phyloP scores from a whole-genome alignment of 176 grass and related monocot genomes.

The Sorghum bicolor region DNA sequence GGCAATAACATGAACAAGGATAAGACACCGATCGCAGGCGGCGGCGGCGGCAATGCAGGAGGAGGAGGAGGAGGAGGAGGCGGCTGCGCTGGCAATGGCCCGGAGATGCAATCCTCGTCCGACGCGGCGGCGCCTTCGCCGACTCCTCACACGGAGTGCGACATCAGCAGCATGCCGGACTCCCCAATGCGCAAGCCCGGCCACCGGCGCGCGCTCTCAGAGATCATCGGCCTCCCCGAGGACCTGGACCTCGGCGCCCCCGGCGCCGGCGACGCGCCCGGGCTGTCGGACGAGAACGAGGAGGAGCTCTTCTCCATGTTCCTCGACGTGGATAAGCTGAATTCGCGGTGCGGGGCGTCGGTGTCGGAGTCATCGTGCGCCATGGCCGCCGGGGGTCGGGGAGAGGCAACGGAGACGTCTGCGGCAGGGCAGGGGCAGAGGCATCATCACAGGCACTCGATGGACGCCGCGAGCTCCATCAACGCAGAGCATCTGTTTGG shows the following conservation, averaged over 20 bases:
- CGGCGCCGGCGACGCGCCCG: conserved; percentile 37
- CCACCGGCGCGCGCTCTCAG: conserved; percentile 72
- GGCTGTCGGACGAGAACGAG: conserved; percentile 59
- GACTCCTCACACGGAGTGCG: conserved; percentile 9
- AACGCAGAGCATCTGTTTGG: conserved; percentile 49
- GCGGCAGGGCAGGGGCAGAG: conserved; percentile 25
- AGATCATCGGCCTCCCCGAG: conserved; percentile 64
- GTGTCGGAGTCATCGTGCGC: conserved; percentile 35
- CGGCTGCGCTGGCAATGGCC: neutral
- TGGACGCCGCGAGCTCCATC: conserved; percentile 57
- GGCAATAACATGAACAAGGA: conserved; percentile 15
- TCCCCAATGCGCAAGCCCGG: conserved; percentile 33
- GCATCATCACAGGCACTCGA: conserved; percentile 71
- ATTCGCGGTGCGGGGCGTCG: conserved; percentile 41
- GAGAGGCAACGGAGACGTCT: neutral
- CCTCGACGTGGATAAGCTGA: conserved; percentile 60
- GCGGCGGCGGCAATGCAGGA: neutral
- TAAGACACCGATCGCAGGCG: neutral
- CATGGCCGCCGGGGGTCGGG: neutral
- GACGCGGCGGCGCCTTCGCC: neutral
- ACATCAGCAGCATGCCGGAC: conserved; percentile 55
- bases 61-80: neutral
- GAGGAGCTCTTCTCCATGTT: conserved; percentile 71
- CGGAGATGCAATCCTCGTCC: neutral
- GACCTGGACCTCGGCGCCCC: conserved; percentile 48